phyloP scores from a whole-genome alignment of 2,329 filamentous ascomycete species.

The Xylariaceae sp. region DNA sequence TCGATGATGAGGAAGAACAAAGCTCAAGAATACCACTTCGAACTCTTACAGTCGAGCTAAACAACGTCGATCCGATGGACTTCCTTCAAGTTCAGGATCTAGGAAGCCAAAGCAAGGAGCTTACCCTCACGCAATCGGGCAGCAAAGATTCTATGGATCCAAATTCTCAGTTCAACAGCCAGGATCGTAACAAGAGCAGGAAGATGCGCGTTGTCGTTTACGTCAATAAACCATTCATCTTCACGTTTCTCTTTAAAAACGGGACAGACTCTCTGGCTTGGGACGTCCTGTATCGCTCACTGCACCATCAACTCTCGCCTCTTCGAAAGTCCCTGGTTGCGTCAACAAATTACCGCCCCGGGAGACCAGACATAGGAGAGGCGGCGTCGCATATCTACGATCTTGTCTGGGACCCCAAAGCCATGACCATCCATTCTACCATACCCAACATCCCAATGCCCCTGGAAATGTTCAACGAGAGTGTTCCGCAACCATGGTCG shows the following conservation, averaged over 20 bases:
- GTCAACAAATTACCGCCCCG: slow-evolving; percentile 55
- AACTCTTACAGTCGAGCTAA: slow-evolving; percentile 64
- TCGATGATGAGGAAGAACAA: slow-evolving; percentile 29
- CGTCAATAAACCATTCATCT: slow-evolving; percentile 71
- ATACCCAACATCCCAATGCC: slow-evolving; percentile 62
- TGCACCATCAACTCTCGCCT: slow-evolving; percentile 58
- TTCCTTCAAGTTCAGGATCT: slow-evolving; percentile 45
- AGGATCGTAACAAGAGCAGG: slow-evolving; percentile 51
- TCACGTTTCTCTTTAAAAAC: slow-evolving; percentile 67
- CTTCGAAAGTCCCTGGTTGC: slow-evolving; percentile 52
- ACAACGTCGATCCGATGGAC: slow-evolving; percentile 41
- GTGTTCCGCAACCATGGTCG: slow-evolving; percentile 44
- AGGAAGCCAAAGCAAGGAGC: slow-evolving; percentile 35
- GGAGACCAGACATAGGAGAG: slow-evolving; percentile 39
- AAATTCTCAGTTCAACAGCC: slow-evolving; percentile 37
- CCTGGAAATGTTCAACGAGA: slow-evolving; percentile 16
- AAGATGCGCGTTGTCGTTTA: slow-evolving; percentile 69
- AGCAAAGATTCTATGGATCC: slow-evolving; percentile 18
- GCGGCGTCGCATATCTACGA: slow-evolving; percentile 51
- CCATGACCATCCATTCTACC: slow-evolving; percentile 57
- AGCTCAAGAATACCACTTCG: slow-evolving; percentile 59
- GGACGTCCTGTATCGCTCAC: slow-evolving; percentile 53
- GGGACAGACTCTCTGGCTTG: slow-evolving; percentile 56
- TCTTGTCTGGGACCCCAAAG: slow-evolving; percentile 57
- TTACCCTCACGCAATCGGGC: slow-evolving; percentile 15